Evolutionary conservation across 202 grass and related monocot genomes (phyloP).

Genomic region (Zoysia matrella): DNA sequence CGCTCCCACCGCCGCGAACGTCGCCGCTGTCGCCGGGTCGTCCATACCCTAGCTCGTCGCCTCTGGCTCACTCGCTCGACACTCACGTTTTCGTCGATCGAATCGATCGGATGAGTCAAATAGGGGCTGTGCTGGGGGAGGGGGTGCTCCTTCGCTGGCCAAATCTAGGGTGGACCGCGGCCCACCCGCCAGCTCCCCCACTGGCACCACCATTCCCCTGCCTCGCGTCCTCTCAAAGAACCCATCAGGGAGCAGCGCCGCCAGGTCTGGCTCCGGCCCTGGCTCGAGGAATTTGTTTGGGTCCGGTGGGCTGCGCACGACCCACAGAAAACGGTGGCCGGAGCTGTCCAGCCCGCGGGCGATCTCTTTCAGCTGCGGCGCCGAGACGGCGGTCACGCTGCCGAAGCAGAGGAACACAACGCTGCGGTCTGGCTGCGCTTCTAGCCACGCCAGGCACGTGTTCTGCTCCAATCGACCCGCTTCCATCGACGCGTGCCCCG

Average conservation of each 20-base stretch:
- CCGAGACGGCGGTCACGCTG: conserved; percentile 42
- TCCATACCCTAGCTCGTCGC: too few relatives aligned
- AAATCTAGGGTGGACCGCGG: too few relatives aligned
- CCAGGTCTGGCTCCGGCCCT: neutral
- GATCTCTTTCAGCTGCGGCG: conserved; percentile 46
- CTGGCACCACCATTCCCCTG: neutral
- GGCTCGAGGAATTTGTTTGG: neutral
- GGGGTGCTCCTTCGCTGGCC: too few relatives aligned
- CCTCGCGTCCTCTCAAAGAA: neutral
- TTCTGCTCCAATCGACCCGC: neutral
- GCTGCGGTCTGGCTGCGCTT: conserved; percentile 51
- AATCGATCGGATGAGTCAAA: too few relatives aligned
- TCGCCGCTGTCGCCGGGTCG: too few relatives aligned
- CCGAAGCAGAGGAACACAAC: conserved; percentile 64
- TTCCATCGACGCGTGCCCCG: neutral
- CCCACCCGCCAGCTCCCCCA: too few relatives aligned
- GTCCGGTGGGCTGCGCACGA: conserved; percentile 31
- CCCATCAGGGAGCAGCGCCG: neutral
- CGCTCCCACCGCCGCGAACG: too few relatives aligned
- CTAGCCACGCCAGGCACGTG: conserved; percentile 51
- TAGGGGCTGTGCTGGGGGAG: too few relatives aligned
- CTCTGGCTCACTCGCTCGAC: too few relatives aligned
- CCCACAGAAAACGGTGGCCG: conserved; percentile 59
- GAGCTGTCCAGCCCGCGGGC: conserved; percentile 44
- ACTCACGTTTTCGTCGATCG: too few relatives aligned